A percentile compares a stretch with the other conserved stretches of the same genome.
These are phyloP conservation scores for Ogataea naganishii DNA, from an alignment of 805 yeast genomes.

Conservation along the genomic window DNA sequence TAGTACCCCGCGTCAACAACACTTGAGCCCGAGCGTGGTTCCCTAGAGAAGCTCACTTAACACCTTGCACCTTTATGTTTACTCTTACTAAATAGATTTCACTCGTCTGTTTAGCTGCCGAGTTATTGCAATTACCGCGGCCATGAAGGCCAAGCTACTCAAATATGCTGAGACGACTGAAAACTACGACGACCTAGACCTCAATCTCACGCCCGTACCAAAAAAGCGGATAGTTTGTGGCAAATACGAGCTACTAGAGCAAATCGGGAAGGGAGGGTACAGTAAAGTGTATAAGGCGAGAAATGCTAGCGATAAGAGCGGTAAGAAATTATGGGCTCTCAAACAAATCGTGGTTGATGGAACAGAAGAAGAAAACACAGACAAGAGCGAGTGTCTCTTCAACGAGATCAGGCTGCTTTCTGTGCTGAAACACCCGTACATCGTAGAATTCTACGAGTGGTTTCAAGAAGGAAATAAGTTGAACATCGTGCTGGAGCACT, in stretches of 20 bases:
- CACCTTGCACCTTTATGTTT: too few species aligned
- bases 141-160: too few species aligned
- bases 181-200: too few species aligned
- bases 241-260: too few species aligned
- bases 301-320: conserved; percentile 55
- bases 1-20: too few species aligned
- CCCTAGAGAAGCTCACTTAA: too few species aligned
- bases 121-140: too few species aligned
- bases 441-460: conserved; percentile 62
- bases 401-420: conserved; percentile 62
- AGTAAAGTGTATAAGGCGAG: conserved; percentile 34
- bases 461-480: conserved; percentile 44
- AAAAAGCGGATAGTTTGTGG: background rate
- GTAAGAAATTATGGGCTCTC: conserved; percentile 67
- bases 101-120: too few species aligned
- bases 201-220: conserved; percentile 1
- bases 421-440: conserved; percentile 55
- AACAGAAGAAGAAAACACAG: conserved; percentile 22
- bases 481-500: conserved; percentile 56
- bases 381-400: conserved; percentile 39
- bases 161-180: too few species aligned
- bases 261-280: conserved; percentile 1
- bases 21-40: too few species aligned
- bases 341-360: conserved; percentile 64
- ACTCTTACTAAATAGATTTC: too few species aligned